Evolutionary conservation across 2,329 filamentous ascomycete species (phyloP).

Genomic region (Verticillium longisporum): DNA sequence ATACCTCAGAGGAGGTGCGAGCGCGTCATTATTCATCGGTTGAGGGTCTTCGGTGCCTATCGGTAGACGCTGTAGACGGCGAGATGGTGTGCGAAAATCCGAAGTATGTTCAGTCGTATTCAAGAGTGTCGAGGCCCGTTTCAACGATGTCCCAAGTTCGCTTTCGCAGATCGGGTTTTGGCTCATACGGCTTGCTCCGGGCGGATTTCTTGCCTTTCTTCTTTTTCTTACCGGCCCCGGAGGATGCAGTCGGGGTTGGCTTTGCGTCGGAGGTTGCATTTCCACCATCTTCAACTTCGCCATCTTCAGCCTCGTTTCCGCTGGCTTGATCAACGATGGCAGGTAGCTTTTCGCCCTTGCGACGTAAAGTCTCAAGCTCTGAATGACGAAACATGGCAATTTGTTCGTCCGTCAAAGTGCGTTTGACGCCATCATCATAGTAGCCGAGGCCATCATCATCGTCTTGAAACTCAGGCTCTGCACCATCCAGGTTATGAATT

Average conservation of each 20-base stretch:
- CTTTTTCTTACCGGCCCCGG: constrained; percentile 19
- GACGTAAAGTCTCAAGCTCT: constrained; percentile 68
- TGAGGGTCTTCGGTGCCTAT: background rate
- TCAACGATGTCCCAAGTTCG: constrained; percentile 63
- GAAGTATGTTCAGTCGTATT: constrained; percentile 44
- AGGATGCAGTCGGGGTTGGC: background rate
- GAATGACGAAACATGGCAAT: constrained; percentile 86
- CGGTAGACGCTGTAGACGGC: background rate
- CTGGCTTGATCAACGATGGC: constrained; percentile 1
- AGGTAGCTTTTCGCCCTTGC: constrained; percentile 28
- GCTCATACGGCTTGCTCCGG: constrained; percentile 32
- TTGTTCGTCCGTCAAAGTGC: constrained; percentile 86
- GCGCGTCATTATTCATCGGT: no score
- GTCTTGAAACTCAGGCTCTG: constrained; percentile 23
- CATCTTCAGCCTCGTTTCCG: constrained; percentile 14
- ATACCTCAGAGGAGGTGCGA: no score
- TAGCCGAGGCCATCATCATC: constrained; percentile 70
- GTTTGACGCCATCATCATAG: constrained; percentile 79
- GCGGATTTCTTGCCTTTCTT: constrained; percentile 32
- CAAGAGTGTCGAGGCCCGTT: constrained; percentile 49
- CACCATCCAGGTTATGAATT: background rate
- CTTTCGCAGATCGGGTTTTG: constrained; percentile 57
- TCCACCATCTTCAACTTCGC: constrained; percentile 23
- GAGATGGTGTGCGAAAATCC: constrained; percentile 39
- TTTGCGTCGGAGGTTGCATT: constrained; percentile 1